Base-by-base conservation (phyloP, 495 filamentous ascomycete species). In the Neurospora sp. region DNA sequence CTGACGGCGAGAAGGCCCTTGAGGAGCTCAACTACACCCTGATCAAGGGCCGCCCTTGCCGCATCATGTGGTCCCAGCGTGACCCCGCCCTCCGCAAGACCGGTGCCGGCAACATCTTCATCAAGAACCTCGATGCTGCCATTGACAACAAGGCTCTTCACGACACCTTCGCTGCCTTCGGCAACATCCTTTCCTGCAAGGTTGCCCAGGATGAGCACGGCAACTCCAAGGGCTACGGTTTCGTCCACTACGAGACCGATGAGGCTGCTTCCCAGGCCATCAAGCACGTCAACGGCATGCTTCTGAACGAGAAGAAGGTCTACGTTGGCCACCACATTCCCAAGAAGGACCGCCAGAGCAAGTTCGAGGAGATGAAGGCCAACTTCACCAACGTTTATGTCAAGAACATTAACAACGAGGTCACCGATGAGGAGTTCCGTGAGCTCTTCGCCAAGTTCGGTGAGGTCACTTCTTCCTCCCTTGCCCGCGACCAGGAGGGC, bases 291-390 rank as follows among this genome's bases (percentile, higher is more conserved):
- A 98, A 99, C 84, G 96, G 96, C 79, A 99, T 99, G 96, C 84
- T 99, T 80, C 85, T 99, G 79, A 98, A 98, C 84, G 96, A 99
- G 89, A 99, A 99, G 92, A 99, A 99, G 89, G 96, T 99, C 70
- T 99, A 94, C 78, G 96, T 99, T 77, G 96, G 96, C 72, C 94
- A 98, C 84, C 96, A 99, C 86, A 97, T 99, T 82, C 96, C 96
- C 77, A 97, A 98, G 92, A 99, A 99, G 89, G 96, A 99, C 79
- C 96, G 96, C 77, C 94, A 98, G 88, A 97, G 94, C 93, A 99
- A 99, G 87, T 98, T 98, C 81, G 96, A 99, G 87, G 96, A 99
- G 88, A 99, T 99, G 95, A 98, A 98, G 90, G 96, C 96, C 83
- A 98, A 99, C 88, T 99, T 97, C 88, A 99, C 96, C 85, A 99